Evolutionary conservation across 257 asterid species (phyloP).

Genomic region (Solanum commersonii): DNA sequence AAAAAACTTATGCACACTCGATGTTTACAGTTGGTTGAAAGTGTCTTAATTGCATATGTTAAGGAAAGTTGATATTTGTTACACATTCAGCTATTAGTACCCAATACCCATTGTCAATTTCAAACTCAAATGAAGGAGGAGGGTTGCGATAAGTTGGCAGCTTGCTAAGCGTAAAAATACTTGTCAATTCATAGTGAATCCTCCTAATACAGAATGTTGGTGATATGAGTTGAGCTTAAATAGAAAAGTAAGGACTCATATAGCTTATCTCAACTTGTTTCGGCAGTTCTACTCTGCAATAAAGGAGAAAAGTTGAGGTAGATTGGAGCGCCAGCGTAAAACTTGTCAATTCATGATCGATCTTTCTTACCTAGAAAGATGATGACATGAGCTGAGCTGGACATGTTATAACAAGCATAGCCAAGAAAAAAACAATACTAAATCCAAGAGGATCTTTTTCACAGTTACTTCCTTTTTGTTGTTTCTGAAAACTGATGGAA

Average conservation of each 20-base stretch:
- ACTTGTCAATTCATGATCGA: background rate
- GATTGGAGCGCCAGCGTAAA: background rate
- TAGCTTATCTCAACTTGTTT: background rate
- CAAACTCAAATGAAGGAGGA: background rate
- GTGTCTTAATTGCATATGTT: background rate
- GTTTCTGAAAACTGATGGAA: too few species aligned
- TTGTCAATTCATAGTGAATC: background rate
- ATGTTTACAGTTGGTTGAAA: background rate
- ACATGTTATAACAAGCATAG: too few species aligned
- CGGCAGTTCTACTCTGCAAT: background rate
- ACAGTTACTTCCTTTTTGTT: background rate
- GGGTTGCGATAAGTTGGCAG: background rate
- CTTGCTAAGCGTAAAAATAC: background rate
- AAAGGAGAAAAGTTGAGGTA: background rate
- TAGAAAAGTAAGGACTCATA: background rate
- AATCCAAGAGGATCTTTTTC: background rate
- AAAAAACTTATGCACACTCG: background rate
- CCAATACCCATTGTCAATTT: background rate
- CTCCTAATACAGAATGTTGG: background rate
- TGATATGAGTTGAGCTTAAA: background rate
- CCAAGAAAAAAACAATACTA: too few species aligned
- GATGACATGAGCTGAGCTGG: background rate
- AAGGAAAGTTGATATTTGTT: background rate
- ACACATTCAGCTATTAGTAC: background rate
- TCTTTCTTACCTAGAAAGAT: background rate